Percentiles rank a stretch among this genome's conserved stretches.
Conservation (phyloP, 106 monocot genomes). For the Triglochin maritima region DNA sequence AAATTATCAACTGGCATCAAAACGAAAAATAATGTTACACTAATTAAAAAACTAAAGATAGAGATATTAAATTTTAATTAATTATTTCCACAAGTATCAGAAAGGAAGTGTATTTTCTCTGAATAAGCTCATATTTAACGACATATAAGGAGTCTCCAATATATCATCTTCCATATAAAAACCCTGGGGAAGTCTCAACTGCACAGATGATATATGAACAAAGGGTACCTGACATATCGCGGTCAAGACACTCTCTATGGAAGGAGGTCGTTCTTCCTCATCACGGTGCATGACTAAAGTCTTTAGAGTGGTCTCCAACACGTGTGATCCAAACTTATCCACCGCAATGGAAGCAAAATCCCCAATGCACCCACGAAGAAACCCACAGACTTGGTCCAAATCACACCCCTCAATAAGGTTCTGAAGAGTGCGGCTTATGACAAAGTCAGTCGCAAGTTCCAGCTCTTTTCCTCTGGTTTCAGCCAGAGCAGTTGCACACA, state of each 20-base stretch:
- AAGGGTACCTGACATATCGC: constrained; percentile 58
- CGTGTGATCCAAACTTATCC: constrained; percentile 83
- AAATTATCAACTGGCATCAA: too few relatives aligned
- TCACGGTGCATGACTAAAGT: constrained; percentile 48
- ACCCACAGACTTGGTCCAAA: constrained; percentile 65
- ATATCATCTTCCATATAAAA: too few relatives aligned
- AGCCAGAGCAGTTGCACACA: constrained; percentile 76
- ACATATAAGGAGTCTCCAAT: too few relatives aligned
- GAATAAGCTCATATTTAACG: too few relatives aligned
- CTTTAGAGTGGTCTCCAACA: constrained; percentile 78
- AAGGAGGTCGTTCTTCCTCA: constrained; percentile 36
- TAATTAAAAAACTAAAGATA: too few relatives aligned
- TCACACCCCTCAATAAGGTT: constrained; percentile 78
- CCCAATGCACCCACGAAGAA: constrained; percentile 34
- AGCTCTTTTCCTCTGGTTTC: constrained; percentile 86
- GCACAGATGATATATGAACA: not conserved
- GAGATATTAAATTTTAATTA: too few relatives aligned
- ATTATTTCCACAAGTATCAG: too few relatives aligned
- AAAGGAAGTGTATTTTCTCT: too few relatives aligned
- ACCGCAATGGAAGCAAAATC: constrained; percentile 50
- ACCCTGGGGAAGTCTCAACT: too few relatives aligned
- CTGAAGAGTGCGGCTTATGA: constrained; percentile 70
- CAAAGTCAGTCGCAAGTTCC: constrained; percentile 64
- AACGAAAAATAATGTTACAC: too few relatives aligned
- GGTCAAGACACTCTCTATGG: constrained; percentile 54